Conservation (phyloP, 331 rosid genomes). For the Malus hybrid region DNA sequence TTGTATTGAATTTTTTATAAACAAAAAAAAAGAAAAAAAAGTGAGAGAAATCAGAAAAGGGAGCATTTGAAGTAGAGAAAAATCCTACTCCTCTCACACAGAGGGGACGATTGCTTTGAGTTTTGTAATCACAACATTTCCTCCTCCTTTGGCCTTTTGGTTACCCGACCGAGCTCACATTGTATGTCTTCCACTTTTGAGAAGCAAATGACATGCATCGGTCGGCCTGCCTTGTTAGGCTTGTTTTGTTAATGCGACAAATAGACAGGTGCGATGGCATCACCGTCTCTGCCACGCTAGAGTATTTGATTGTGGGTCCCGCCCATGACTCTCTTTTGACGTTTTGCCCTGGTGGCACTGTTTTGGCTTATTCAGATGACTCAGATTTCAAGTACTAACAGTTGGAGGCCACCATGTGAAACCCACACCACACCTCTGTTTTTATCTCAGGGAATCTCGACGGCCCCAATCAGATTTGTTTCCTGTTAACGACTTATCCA, state of each 20-base stretch:
- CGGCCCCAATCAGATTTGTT: background rate
- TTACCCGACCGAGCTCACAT: background rate
- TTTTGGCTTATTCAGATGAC: constrained; percentile 8
- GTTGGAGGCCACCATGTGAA: constrained; percentile 37
- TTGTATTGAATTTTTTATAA: no score
- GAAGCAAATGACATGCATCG: background rate
- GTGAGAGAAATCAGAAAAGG: fast-evolving
- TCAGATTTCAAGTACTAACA: constrained; percentile 20
- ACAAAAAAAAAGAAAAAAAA: no score
- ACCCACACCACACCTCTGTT: constrained; percentile 7
- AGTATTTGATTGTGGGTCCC: constrained; percentile 8
- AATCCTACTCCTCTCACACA: no score
- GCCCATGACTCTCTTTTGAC: no score
- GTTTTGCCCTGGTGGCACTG: background rate
- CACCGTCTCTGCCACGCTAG: constrained; percentile 20
- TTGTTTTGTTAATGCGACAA: constrained; percentile 1
- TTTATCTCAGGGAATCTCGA: constrained; percentile 11
- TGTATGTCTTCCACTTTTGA: constrained; percentile 5
- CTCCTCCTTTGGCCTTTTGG: background rate
- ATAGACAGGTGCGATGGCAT: background rate
- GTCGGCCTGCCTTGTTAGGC: background rate
- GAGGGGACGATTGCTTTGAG: no score
- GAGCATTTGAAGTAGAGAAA: no score
- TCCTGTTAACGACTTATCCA: no score
- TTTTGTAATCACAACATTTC: background rate